Conservation (phyloP, 371 early-diverging fungal species). For the Mortierella sp. region DNA sequence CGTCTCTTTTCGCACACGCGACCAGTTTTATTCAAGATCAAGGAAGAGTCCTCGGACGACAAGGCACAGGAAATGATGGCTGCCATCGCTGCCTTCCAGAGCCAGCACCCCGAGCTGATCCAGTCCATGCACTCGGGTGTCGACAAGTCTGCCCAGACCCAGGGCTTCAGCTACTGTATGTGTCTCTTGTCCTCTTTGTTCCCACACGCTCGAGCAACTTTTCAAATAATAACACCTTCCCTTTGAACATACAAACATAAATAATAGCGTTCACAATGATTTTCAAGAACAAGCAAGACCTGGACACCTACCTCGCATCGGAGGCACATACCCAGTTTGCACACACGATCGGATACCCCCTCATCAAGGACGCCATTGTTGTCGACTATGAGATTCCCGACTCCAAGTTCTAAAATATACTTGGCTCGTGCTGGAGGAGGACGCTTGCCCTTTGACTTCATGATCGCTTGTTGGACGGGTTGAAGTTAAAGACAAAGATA, state of each 20-base stretch:
- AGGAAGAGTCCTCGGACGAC: not conserved
- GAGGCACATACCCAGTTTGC: slow-evolving; percentile 13
- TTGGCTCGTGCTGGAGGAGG: not conserved
- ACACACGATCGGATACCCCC: not conserved
- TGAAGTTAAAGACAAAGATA: not conserved
- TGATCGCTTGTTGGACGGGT: not conserved
- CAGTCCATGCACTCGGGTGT: slow-evolving; percentile 9
- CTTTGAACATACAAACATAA: too few species aligned
- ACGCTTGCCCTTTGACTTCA: not conserved
- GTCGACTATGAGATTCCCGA: slow-evolving; percentile 2
- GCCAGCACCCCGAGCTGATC: slow-evolving; percentile 4
- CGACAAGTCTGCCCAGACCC: slow-evolving; percentile 10
- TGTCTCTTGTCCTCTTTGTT: not conserved
- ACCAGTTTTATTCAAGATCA: slow-evolving; percentile 2
- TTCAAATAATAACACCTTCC: not conserved
- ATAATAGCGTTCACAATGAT: slow-evolving; percentile 13
- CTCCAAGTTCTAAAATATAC: not conserved
- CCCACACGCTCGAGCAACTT: not conserved
- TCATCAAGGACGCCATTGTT: slow-evolving; percentile 2
- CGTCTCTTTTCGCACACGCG: not conserved
- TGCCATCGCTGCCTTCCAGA: slow-evolving; percentile 13
- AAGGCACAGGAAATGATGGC: slow-evolving; percentile 2
- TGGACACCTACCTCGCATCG: slow-evolving; percentile 1
- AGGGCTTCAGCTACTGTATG: not conserved
- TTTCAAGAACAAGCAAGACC: slow-evolving; percentile 3